These are phyloP conservation scores for Thymus quinquecostatus DNA, from an alignment of 257 asterid genomes.

Conservation along the genomic window DNA sequence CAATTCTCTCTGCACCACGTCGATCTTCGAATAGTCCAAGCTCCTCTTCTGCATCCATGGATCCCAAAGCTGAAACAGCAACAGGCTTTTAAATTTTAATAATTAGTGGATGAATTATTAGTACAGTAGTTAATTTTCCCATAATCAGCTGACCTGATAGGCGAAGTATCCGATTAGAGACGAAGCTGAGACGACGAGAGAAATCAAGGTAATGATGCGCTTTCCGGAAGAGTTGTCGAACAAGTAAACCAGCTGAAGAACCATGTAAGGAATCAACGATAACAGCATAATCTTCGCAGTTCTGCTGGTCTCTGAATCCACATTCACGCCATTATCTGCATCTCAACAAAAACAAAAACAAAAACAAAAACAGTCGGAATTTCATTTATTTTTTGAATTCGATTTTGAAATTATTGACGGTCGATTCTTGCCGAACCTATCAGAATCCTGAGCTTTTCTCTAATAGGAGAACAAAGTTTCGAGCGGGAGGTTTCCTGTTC, in stretches of 20 bases:
- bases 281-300: conserved; percentile 56
- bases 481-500: conserved; percentile 8
- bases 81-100: too few species aligned
- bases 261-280: conserved; percentile 52
- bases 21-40: conserved; percentile 48
- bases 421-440: conserved; percentile 27
- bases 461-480: conserved; percentile 33
- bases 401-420: background rate
- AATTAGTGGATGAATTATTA: too few species aligned
- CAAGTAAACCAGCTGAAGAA: conserved; percentile 45
- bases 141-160: conserved; percentile 49
- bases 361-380: background rate
- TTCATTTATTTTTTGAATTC: too few species aligned
- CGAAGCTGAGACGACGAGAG: conserved; percentile 41
- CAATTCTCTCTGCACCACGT: conserved; percentile 39
- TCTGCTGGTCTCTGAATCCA: conserved; percentile 43
- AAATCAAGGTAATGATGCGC: conserved; percentile 44
- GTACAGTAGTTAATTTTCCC: too few species aligned
- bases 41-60: too few species aligned
- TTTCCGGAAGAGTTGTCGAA: too few species aligned
- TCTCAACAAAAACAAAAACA: too few species aligned
- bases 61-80: too few species aligned
- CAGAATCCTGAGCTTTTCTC: conserved; percentile 28
- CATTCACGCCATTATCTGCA: conserved; percentile 48
- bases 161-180: conserved; percentile 39